These are phyloP conservation scores for Mycotypha africana DNA, from an alignment of 371 early-diverging fungal species.

Conservation along the genomic window DNA sequence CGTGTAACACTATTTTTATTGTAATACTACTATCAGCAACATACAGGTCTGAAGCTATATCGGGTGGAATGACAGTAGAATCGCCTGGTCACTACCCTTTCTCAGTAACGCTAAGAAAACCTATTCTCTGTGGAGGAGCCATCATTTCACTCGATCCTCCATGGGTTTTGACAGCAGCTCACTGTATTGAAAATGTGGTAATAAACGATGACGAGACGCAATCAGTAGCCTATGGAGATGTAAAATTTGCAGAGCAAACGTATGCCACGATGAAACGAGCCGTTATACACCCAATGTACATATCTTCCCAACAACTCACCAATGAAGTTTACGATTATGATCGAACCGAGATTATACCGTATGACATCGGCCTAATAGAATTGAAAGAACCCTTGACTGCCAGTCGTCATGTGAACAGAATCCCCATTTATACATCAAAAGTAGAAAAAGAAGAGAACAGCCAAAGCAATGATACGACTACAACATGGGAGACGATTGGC, in stretches of 20 bases:
- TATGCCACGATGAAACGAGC: conserved; percentile 4
- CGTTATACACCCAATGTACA: conserved; percentile 9
- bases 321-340: conserved; percentile 1
- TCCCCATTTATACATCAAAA: conserved; percentile 4
- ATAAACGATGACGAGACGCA: not conserved
- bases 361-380: conserved; percentile 16
- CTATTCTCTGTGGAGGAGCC: conserved; percentile 28
- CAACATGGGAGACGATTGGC: conserved; percentile 9
- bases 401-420: not conserved
- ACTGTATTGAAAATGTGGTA: conserved; percentile 12
- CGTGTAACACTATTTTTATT: too few species aligned
- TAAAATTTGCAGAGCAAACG: not conserved
- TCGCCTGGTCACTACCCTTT: conserved; percentile 18
- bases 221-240: conserved; percentile 7
- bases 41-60: conserved; percentile 12
- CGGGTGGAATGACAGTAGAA: conserved; percentile 17
- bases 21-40: too few species aligned
- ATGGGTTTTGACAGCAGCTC: conserved; percentile 36
- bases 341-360: conserved; percentile 3
- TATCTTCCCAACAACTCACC: not conserved
- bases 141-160: conserved; percentile 29
- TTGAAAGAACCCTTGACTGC: conserved; percentile 1
- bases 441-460: not conserved
- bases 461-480: not conserved
- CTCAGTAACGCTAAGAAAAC: conserved; percentile 18